Evolutionary conservation across 2,329 filamentous ascomycete species (phyloP).

Genomic region (Thielaviopsis euricoi): DNA sequence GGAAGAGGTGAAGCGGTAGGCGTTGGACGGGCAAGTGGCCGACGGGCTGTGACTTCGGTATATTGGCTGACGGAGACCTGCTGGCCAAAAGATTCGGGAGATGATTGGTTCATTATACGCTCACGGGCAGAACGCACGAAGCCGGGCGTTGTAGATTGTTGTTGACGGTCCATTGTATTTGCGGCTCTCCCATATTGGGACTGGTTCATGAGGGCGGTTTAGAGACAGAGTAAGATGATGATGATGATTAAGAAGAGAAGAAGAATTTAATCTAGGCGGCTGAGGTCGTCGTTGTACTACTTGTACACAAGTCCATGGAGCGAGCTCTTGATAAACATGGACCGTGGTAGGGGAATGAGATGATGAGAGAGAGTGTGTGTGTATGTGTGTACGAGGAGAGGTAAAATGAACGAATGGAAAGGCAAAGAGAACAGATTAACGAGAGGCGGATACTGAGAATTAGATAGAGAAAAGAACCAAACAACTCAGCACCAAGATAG

Average conservation of each 20-base stretch:
- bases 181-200: constrained; percentile 9
- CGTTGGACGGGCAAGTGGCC: constrained; percentile 6
- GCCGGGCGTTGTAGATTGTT: constrained; percentile 5
- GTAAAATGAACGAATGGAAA: too few relatives aligned
- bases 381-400: neutral
- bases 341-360: neutral
- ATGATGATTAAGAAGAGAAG: too few relatives aligned
- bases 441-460: neutral
- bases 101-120: neutral
- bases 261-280: constrained; percentile 7
- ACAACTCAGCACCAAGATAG: neutral
- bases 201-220: constrained; percentile 7
- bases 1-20: neutral
- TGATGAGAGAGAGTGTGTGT: neutral
- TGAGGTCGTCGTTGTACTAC: neutral
- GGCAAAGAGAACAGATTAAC: neutral
- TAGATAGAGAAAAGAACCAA: neutral
- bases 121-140: constrained; percentile 4
- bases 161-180: constrained; percentile 10
- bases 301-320: neutral
- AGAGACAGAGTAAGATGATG: neutral
- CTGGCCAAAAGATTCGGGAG: neutral
- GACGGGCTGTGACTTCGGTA: neutral
- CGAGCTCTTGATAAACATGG: constrained; percentile 1
- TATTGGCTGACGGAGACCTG: neutral